phyloP scores from a whole-genome alignment of 2,329 filamentous ascomycete genomes.

The Chaetothyriales sp. region DNA sequence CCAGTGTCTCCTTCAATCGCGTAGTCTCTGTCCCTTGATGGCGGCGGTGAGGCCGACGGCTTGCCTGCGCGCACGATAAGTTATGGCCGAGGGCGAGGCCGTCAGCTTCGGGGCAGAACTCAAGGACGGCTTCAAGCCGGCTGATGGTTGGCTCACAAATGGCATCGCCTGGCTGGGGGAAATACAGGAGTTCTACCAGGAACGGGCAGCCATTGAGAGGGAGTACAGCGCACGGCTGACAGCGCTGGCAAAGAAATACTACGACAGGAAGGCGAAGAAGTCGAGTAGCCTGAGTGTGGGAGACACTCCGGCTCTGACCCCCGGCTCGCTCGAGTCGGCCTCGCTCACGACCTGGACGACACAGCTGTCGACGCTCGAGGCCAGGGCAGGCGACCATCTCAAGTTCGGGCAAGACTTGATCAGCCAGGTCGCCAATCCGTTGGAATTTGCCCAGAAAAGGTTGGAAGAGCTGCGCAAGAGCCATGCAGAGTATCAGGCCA shows the following conservation, averaged over 20 bases:
- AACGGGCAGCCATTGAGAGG: slow-evolving; percentile 86
- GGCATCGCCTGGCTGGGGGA: slow-evolving; percentile 94
- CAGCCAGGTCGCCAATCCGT: slow-evolving; percentile 67
- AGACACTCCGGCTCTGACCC: slow-evolving; percentile 82
- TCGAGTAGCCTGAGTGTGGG: slow-evolving; percentile 79
- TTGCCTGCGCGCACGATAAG: neutral
- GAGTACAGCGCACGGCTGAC: slow-evolving; percentile 86
- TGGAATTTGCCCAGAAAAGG: slow-evolving; percentile 58
- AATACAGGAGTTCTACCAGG: slow-evolving; percentile 92
- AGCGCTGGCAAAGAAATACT: slow-evolving; percentile 85
- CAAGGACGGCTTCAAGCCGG: slow-evolving; percentile 95
- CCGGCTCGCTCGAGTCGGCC: slow-evolving; percentile 88
- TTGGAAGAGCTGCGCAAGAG: slow-evolving; percentile 90
- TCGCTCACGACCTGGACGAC: slow-evolving; percentile 95
- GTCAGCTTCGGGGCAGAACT: slow-evolving; percentile 69
- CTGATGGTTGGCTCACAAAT: slow-evolving; percentile 63
- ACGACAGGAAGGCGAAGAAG: slow-evolving; percentile 90
- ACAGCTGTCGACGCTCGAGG: slow-evolving; percentile 80
- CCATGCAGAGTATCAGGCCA: slow-evolving; percentile 75
- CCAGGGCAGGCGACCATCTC: slow-evolving; percentile 78
- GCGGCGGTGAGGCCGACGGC: neutral
- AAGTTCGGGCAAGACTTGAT: slow-evolving; percentile 67
- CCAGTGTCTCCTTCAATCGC: neutral
- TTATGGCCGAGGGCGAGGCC: slow-evolving; percentile 16
- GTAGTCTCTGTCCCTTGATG: neutral